Evolutionary conservation across 1,139 yeast genomes (phyloP), one percentile per base, ranked within the genome.

Genomic region (Eremothecium gossypii): DNA sequence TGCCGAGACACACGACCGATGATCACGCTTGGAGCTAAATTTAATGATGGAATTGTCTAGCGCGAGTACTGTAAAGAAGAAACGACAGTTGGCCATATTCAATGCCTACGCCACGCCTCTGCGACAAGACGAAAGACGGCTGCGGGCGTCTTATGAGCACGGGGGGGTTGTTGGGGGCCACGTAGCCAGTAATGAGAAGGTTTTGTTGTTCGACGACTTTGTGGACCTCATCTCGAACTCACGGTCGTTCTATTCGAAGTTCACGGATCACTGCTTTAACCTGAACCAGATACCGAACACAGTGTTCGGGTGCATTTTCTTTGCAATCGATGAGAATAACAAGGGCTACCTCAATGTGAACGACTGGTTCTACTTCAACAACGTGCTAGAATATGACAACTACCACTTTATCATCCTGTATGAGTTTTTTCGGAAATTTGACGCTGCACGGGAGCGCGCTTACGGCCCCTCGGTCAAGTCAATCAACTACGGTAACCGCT

Each of bases 351-450:
- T 82, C 39, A 71, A 71, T 33, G 71, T 76, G 38, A 56, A 63
- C 10, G 87, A 83, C 51, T 83, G 84, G 75, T 62, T 74, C 33
- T 66, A 68, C 30, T 78, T 82, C 55, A 71, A 78, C 48, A 64
- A 69, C 42, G 68, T 78, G 30, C 65, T 82, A 47, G 71, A 77
- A 36, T 65, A 72, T 38, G 67, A 68, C 41, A 79, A 79, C 52
- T 82, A 81, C 44, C 77, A 75, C 50, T 73, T 76, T 57, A 73
- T 76, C 50, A 62, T 77, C 33, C 63, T 77, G 35, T 78, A 72
- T 55, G 72, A 73, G 48, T 70, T 74, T 46, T 65, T 74, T 48
- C 59, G 67, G 43, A 68, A 70, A 45, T 66, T 67, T 41, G 67
- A 66, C 39, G 44, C 46, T 8, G 57, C 53, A 13, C 49, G 50